phyloP scores from a whole-genome alignment of 2,329 filamentous ascomycete species.

The Kalmusia sp. region DNA sequence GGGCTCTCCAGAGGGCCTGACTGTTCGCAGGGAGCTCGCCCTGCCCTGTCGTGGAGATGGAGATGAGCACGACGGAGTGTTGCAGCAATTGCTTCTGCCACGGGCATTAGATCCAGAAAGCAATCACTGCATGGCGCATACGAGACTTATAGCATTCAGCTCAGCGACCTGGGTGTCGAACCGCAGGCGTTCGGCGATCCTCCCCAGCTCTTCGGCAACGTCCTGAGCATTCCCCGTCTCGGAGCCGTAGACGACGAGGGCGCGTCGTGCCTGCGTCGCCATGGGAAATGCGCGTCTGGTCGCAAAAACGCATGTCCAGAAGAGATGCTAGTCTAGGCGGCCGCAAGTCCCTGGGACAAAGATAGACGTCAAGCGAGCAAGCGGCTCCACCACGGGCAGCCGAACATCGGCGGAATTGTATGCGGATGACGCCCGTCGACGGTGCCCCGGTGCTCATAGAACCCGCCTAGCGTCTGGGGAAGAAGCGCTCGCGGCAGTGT shows the following conservation, averaged over 20 bases:
- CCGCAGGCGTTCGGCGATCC: slow-evolving; percentile 75
- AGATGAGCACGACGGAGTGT: slow-evolving; percentile 72
- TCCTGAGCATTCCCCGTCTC: slow-evolving; percentile 96
- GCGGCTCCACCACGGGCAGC: slow-evolving; percentile 3
- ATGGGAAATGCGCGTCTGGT: slow-evolving; percentile 23
- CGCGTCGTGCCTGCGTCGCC: slow-evolving; percentile 48
- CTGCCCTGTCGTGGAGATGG: slow-evolving; percentile 91
- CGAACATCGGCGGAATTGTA: slow-evolving; percentile 13
- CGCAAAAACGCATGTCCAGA: not conserved
- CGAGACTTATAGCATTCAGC: slow-evolving; percentile 77
- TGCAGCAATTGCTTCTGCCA: slow-evolving; percentile 52
- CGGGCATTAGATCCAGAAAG: slow-evolving; percentile 12
- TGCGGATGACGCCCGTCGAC: not conserved
- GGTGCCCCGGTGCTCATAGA: too few relatives aligned
- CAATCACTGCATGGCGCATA: slow-evolving; percentile 53
- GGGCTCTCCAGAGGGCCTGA: slow-evolving; percentile 80
- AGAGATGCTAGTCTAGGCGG: slow-evolving; percentile 1
- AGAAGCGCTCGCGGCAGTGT: slow-evolving; percentile 3
- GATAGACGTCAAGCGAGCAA: not conserved
- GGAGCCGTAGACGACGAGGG: slow-evolving; percentile 86
- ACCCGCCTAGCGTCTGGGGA: slow-evolving; percentile 26
- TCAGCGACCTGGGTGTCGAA: slow-evolving; percentile 79
- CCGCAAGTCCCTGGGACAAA: not conserved
- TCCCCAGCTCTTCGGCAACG: slow-evolving; percentile 82
- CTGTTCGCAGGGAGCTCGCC: slow-evolving; percentile 90